Conservation (phyloP, 1,139 yeast species). For the Citeromyces hawaiiensis region DNA sequence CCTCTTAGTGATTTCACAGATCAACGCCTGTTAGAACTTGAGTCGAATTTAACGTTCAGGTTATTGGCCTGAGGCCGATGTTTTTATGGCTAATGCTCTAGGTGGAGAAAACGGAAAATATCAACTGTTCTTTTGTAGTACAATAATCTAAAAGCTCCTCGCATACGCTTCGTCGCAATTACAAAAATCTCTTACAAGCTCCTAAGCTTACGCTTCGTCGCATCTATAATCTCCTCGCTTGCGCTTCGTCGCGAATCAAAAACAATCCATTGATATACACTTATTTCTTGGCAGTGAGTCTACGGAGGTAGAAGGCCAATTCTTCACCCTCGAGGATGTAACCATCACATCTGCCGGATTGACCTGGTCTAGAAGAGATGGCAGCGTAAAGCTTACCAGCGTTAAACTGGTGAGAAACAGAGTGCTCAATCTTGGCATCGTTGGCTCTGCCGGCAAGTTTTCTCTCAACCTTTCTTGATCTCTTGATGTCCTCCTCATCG, state of each 20-base stretch:
- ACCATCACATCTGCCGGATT: slow-evolving; percentile 99
- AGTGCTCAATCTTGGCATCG: slow-evolving; percentile 71
- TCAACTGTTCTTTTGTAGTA: too few species aligned
- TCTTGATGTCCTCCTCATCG: slow-evolving; percentile 28
- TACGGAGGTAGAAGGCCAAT: slow-evolving; percentile 99
- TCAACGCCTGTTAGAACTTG: too few species aligned
- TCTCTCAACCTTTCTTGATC: slow-evolving; percentile 78
- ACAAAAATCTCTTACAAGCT: not conserved
- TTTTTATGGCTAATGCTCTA: too few species aligned
- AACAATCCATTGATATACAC: slow-evolving; percentile 6
- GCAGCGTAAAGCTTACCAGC: slow-evolving; percentile 98
- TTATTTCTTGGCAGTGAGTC: slow-evolving; percentile 98
- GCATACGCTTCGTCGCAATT: too few species aligned
- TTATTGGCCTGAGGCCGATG: too few species aligned
- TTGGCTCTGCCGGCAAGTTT: slow-evolving; percentile 88
- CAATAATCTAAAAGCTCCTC: too few species aligned
- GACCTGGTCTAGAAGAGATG: slow-evolving; percentile 99
- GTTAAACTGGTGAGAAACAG: slow-evolving; percentile 92
- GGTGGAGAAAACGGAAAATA: too few species aligned
- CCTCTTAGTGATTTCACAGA: too few species aligned
- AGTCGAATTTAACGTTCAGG: too few species aligned
- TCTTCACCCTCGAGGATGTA: slow-evolving; percentile 99
- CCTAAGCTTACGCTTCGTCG: too few species aligned
- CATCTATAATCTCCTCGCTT: too few species aligned
- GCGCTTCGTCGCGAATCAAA: too few species aligned